Base-by-base conservation (phyloP, 257 asterid species). In the Salvia rosmarinus region DNA sequence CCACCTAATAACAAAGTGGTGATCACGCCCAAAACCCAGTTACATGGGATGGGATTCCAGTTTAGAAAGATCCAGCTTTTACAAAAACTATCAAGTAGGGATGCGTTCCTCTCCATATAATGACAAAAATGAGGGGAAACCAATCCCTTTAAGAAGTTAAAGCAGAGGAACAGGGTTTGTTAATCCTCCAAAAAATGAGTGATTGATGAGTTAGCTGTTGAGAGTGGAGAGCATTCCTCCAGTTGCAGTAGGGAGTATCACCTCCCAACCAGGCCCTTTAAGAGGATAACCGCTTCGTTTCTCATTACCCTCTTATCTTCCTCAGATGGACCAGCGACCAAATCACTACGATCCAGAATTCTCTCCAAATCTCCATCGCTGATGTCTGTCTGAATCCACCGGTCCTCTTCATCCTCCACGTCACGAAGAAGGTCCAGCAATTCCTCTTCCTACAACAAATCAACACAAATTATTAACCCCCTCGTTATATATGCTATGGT, bases 231-330 rank as follows among this genome's bases (percentile, higher is more conserved):
- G 97, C 88, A 91, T 47, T 65, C 99, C 97, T 37, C 97, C 98
- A 43, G 88, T 71, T 16, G 89, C 81, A 47, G 85, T 83, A 5
- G 97, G 98, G 19, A 92, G 40, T 47, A 95, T 94, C 43, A 95
- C 98, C 86, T 95, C 99, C 99, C 99, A 95, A n/a, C 98, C 99
- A n/a, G 99, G 96, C 35, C 99, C 99, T 79, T 86, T 85, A 9
- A 83, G 87, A 67, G 98, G 95, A 77, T 84, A 30, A 56, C 51
- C 75, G 28, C 49, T 21, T 20, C 61, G 50, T 61, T 66, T 67
- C 1, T 70, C 3, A 21, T 46, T 74, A 9, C 32, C 14, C 21
- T 68, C 63, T 28, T 54, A 1, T 52, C 78, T 51, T 76, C 83
- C 7, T 44, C 66, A 2, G 78, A 60, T 52, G 68, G 54, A 66